Evolutionary conservation across 2,329 filamentous ascomycete species (phyloP).

Genomic region (Hawksworthiomyces lignivorus): DNA sequence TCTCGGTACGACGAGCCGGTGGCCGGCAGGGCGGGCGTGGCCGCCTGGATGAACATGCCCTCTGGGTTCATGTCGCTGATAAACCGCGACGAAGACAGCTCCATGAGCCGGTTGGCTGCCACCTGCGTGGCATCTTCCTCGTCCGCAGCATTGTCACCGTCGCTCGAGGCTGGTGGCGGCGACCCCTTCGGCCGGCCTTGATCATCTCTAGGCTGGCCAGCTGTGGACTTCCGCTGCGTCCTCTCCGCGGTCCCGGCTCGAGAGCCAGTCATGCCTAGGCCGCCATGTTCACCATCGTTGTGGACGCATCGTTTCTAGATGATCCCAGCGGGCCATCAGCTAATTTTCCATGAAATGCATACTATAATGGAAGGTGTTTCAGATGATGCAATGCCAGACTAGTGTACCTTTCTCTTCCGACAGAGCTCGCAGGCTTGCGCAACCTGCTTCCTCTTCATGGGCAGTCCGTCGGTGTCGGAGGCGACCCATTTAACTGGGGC

Average conservation of each 20-base stretch:
- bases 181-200: too few species aligned
- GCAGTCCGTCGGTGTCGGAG: slow-evolving; percentile 45
- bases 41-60: slow-evolving; percentile 50
- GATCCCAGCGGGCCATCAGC: too few species aligned
- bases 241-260: neutral
- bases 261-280: too few species aligned
- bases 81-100: slow-evolving; percentile 37
- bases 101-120: slow-evolving; percentile 21
- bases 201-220: neutral
- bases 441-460: slow-evolving; percentile 53
- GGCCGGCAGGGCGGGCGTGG: slow-evolving; percentile 29
- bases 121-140: slow-evolving; percentile 17
- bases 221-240: neutral
- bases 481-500: slow-evolving; percentile 47
- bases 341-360: too few species aligned
- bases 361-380: too few species aligned
- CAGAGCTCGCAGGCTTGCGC: slow-evolving; percentile 49
- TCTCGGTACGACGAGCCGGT: slow-evolving; percentile 29
- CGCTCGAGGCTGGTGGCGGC: too few species aligned
- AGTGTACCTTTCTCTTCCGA: slow-evolving; percentile 45
- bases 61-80: slow-evolving; percentile 54
- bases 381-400: too few species aligned
- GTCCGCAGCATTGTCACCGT: too few species aligned
- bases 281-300: slow-evolving; percentile 19
- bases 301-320: slow-evolving; percentile 36